Evolutionary conservation across 768 basidiomycete species (phyloP).

Genomic region (Cubamyces lactineus): DNA sequence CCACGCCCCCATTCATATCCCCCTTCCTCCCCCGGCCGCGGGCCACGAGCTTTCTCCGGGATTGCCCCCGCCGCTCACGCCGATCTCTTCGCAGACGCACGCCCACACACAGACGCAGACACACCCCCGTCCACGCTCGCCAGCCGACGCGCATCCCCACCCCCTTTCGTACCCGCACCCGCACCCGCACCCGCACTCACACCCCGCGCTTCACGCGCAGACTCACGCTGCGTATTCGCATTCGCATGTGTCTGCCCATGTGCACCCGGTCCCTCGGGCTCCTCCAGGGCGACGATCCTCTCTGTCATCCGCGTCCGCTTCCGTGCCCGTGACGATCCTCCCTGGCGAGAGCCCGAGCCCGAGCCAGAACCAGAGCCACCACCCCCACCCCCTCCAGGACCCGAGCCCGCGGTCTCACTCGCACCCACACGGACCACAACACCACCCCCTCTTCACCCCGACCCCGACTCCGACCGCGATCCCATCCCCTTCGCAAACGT

Average conservation of each 20-base stretch:
- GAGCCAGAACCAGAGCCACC: too few species aligned
- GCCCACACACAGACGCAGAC: too few species aligned
- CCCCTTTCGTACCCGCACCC: too few species aligned
- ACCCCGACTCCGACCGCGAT: neutral
- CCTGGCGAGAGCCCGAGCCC: too few species aligned
- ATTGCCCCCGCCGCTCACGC: constrained; percentile 15
- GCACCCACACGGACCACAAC: neutral
- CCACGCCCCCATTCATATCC: too few species aligned
- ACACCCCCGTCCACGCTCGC: constrained; percentile 4
- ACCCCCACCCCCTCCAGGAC: too few species aligned
- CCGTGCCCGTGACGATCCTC: constrained; percentile 8
- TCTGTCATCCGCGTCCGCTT: too few species aligned
- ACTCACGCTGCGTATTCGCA: too few species aligned
- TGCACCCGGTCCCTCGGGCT: constrained; percentile 5
- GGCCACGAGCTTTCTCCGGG: constrained; percentile 14
- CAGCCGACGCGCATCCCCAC: neutral
- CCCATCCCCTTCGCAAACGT: too few species aligned
- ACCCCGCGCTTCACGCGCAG: too few species aligned
- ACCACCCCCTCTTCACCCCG: neutral
- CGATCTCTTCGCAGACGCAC: constrained; percentile 10
- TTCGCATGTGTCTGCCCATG: neutral
- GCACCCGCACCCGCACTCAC: too few species aligned
- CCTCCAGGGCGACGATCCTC: constrained; percentile 2
- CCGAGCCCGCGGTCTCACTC: neutral
- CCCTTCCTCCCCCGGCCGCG: neutral